Percentiles rank a stretch among this genome's conserved stretches.
Evolutionary conservation across 2,329 filamentous ascomycete species (phyloP).

Genomic region (Fusarium liriodendri): DNA sequence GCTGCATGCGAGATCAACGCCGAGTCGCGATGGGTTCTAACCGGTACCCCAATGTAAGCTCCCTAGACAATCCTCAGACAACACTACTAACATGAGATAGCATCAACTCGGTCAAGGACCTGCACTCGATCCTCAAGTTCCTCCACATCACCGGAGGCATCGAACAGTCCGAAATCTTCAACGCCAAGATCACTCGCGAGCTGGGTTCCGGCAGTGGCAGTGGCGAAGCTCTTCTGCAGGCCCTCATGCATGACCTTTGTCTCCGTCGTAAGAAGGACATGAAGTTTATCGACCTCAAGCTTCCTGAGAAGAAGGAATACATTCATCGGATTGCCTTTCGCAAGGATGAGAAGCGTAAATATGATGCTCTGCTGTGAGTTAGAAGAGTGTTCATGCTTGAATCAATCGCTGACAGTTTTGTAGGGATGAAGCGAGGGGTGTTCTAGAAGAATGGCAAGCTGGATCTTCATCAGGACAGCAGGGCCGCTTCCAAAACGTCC

Average conservation of each 20-base stretch:
- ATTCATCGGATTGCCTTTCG: constrained; percentile 80
- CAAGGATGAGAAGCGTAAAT: constrained; percentile 79
- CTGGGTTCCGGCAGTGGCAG: constrained; percentile 67
- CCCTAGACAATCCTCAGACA: background rate
- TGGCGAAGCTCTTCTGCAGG: constrained; percentile 75
- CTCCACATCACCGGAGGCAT: constrained; percentile 80
- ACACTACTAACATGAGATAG: constrained; percentile 50
- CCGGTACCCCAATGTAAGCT: constrained; percentile 81
- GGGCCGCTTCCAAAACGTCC: constrained; percentile 76
- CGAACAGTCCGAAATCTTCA: constrained; percentile 79
- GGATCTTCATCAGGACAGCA: constrained; percentile 55
- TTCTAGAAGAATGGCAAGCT: constrained; percentile 69
- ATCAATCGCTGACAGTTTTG: background rate
- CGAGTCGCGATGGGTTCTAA: constrained; percentile 81
- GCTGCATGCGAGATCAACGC: constrained; percentile 76
- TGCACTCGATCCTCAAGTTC: constrained; percentile 84
- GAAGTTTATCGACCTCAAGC: constrained; percentile 83
- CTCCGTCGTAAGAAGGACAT: constrained; percentile 88
- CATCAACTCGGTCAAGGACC: constrained; percentile 83
- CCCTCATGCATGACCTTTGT: constrained; percentile 83
- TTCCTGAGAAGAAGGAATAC: constrained; percentile 82
- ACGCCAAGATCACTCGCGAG: constrained; percentile 70
- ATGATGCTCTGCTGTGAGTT: constrained; percentile 75
- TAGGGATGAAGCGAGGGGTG: constrained; percentile 79
- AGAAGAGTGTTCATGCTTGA: rapidly evolving